Evolutionary conservation across 139 green algal species (phyloP).

Genomic region (Chlamydomonas schloesseri): DNA sequence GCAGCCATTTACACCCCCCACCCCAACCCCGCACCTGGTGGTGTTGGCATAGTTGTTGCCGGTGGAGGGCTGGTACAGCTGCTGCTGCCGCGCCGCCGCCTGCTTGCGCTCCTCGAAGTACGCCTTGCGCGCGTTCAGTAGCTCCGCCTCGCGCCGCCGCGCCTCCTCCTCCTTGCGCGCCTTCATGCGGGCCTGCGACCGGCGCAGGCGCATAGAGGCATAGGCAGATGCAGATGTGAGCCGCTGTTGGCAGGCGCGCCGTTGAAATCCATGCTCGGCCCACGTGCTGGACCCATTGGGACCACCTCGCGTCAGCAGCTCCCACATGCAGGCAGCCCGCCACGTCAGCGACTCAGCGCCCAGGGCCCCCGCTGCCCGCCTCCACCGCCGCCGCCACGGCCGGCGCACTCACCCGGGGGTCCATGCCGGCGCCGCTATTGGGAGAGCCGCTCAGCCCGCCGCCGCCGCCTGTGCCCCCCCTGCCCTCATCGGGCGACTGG

Average conservation of each 20-base stretch:
- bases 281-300: too few relatives aligned
- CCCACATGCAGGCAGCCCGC: too few relatives aligned
- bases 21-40: background rate
- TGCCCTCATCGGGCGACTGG: constrained; percentile 4
- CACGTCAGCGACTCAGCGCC: too few relatives aligned
- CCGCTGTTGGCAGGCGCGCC: too few relatives aligned
- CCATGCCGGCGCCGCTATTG: background rate
- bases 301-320: too few relatives aligned
- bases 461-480: background rate
- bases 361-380: too few relatives aligned
- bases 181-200: constrained; percentile 50
- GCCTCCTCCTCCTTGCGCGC: constrained; percentile 53
- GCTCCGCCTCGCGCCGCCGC: constrained; percentile 54
- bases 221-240: too few relatives aligned
- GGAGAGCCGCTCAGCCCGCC: background rate
- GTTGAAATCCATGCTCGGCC: background rate
- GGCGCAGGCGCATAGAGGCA: background rate
- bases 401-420: background rate
- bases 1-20: too few relatives aligned
- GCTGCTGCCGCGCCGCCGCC: constrained; percentile 34
- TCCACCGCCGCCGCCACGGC: background rate
- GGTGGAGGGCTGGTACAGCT: constrained; percentile 37
- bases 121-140: constrained; percentile 60
- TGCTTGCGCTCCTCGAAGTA: constrained; percentile 65
- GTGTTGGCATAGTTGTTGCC: constrained; percentile 21